A percentile compares a stretch with the other conserved stretches of the same genome.
These are phyloP conservation scores for Catunica adiposa DNA, from an alignment of 2,329 filamentous ascomycete genomes.

Conservation along the genomic window DNA sequence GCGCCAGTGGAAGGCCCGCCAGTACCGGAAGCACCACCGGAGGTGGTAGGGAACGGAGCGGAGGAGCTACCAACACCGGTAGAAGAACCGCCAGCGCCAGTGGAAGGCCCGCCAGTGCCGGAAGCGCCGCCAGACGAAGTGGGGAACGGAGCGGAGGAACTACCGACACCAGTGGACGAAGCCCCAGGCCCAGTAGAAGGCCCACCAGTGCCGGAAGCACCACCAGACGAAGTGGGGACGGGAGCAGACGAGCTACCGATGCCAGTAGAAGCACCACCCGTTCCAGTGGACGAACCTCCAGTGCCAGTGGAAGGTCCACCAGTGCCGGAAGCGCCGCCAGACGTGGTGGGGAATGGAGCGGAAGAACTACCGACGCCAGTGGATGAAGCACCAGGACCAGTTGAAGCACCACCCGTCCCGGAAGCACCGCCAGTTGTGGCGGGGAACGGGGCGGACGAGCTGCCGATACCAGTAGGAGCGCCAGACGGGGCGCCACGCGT, in stretches of 20 bases:
- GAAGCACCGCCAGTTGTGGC: not conserved
- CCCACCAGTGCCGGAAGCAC: not conserved
- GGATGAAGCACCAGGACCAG: not conserved
- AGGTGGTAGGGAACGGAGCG: not conserved
- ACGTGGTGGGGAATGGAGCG: not conserved
- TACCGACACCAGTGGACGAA: too few species aligned
- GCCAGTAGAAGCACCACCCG: not conserved
- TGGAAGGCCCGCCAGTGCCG: too few species aligned
- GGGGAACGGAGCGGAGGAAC: too few species aligned
- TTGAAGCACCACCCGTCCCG: not conserved
- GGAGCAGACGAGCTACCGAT: not conserved
- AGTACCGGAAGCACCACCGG: not conserved
- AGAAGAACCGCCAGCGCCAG: too few species aligned
- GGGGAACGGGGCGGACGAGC: not conserved
- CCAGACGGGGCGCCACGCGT: too few species aligned
- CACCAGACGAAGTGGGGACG: not conserved
- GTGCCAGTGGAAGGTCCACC: not conserved
- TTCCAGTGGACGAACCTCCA: not conserved
- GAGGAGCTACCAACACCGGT: too few species aligned
- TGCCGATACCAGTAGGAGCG: too few species aligned
- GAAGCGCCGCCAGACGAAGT: too few species aligned
- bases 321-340: not conserved
- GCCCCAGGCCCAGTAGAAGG: slow-evolving; percentile 3
- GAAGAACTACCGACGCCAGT: not conserved
- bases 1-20: not conserved